Evolutionary conservation across 2,329 filamentous ascomycete genomes (phyloP).

Genomic region (Cordyceps militaris): DNA sequence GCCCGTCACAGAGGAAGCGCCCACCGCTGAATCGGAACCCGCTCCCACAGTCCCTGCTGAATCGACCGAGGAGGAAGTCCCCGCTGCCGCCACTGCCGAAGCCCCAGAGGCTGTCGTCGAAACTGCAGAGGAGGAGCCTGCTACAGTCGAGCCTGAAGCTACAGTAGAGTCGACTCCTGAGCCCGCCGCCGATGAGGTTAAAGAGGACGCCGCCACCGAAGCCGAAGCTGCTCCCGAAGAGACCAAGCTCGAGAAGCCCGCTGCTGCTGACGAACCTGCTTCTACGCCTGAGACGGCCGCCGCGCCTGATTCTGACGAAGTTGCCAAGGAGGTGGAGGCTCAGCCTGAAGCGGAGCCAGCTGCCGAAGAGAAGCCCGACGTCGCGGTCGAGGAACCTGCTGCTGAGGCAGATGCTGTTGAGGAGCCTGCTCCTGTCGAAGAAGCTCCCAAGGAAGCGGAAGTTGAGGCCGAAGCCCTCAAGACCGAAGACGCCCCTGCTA

Average conservation of each 20-base stretch:
- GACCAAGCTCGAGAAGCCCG: neutral
- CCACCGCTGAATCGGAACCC: neutral
- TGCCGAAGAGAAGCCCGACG: neutral
- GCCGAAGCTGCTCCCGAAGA: neutral
- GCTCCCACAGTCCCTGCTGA: neutral
- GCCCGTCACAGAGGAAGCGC: neutral
- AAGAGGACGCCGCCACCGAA: neutral
- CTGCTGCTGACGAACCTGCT: neutral
- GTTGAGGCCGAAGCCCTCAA: too few relatives aligned
- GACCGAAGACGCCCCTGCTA: too few relatives aligned
- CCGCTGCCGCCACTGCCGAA: neutral
- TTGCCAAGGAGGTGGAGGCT: neutral
- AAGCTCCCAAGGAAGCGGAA: neutral
- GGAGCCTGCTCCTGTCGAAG: neutral
- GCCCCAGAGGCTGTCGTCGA: neutral
- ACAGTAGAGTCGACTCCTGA: constrained; percentile 10
- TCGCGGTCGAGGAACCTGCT: neutral
- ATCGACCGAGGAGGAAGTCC: neutral
- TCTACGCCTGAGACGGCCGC: neutral
- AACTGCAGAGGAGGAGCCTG: neutral
- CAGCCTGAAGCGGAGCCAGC: neutral
- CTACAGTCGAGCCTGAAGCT: neutral
- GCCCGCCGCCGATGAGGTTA: neutral
- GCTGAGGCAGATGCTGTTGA: neutral
- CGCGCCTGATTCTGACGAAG: neutral